Base-by-base conservation (phyloP, 192 early-diverging fungal species). In the Dissophora ornata region DNA sequence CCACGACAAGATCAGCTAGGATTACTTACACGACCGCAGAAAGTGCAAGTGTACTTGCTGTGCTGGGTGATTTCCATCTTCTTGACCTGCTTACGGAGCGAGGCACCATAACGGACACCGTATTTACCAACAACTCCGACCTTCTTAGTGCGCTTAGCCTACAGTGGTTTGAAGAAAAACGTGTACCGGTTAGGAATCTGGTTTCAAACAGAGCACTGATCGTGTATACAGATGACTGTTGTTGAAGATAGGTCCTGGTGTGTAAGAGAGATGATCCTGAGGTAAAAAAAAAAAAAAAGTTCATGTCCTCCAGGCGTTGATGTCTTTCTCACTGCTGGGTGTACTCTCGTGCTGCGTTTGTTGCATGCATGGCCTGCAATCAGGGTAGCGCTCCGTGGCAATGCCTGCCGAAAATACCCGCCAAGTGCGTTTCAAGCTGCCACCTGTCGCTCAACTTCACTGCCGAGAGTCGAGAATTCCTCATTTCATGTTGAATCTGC, bases 61-160 rank as follows among this genome's bases (percentile, higher is more conserved):
- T 99, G 97, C 88, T 99, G 97, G 82, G 96, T 94, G 84, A 98
- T 95, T 92, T 99, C 97, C 90, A 98, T 97, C 91, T 81, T 81
- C 74, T 81, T 81, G 55, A 87, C 84, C 80, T 88, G 87, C 90
- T 99, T 99, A 89, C 97, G 90, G 78, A 99, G 91, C 60, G 97
- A 98, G 73, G 97, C 95, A 95, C 97, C 97, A 89, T 99, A 99
- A 88, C 97, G 96, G 81, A 94, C 94, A 90, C 97, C 97, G 93
- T 99, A 99, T 87, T 99, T 99, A 83, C 97, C 97, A 89, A 91
- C 92, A 86, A 99, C 94, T 88, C 97, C 97, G 84, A 97, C 95
- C 91, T 99, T 98, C 88, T 92, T 95, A 66, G 96, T 98, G 87
- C 96, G 91, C 86, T 97, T 98, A 81, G 91, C 92, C 92, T 84